Evolutionary conservation across 2,329 filamentous ascomycete species (phyloP).

Genomic region (Neofusicoccum cordaticola): DNA sequence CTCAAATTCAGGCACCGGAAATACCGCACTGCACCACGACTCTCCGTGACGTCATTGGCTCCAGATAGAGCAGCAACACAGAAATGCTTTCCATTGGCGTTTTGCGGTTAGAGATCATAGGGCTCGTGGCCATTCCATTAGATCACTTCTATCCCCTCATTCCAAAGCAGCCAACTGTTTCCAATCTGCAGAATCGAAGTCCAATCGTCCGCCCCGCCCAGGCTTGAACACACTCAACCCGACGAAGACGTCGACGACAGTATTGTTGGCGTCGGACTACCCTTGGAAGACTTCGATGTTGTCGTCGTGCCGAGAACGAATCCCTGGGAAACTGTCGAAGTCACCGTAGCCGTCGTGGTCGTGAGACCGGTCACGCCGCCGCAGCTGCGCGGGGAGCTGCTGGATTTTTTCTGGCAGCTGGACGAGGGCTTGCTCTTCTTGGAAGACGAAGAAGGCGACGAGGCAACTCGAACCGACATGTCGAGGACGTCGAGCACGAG

Average conservation of each 20-base stretch:
- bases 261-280: not conserved
- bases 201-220: too few species aligned
- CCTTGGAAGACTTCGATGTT: not conserved
- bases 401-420: not conserved
- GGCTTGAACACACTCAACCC: not conserved
- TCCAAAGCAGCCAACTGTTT: too few species aligned
- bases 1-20: too few species aligned
- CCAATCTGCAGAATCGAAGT: too few species aligned
- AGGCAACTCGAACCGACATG: slow-evolving; percentile 1
- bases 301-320: not conserved
- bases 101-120: too few species aligned
- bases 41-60: too few species aligned
- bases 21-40: too few species aligned
- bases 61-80: too few species aligned
- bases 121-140: too few species aligned
- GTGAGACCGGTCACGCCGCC: not conserved
- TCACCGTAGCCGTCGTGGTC: not conserved
- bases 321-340: not conserved
- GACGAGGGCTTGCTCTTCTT: not conserved
- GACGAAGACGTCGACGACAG: not conserved
- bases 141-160: too few species aligned
- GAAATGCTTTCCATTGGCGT: too few species aligned
- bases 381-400: not conserved
- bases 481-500: slow-evolving; percentile 13
- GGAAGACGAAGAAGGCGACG: not conserved